Conservation (phyloP, 805 yeast species). For the Candida quercuum region DNA sequence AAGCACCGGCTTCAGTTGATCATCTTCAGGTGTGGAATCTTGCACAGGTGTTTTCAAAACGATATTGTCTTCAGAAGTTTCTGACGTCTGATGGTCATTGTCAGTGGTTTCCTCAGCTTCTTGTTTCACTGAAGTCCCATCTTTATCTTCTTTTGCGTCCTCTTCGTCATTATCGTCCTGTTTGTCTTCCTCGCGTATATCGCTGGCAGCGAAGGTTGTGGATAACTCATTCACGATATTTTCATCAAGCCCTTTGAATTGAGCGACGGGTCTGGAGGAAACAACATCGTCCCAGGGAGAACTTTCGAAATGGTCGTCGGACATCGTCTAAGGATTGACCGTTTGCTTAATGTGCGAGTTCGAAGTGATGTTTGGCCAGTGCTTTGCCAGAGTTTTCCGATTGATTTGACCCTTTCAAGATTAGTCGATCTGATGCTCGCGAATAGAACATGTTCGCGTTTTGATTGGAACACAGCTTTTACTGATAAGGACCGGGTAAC, state of each 20-base stretch:
- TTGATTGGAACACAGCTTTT: no score
- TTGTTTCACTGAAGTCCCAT: neutral
- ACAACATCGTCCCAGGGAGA: slow-evolving; percentile 59
- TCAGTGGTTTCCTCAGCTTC: slow-evolving; percentile 5
- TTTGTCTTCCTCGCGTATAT: slow-evolving; percentile 4
- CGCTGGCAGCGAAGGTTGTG: slow-evolving; percentile 12
- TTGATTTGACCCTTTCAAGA: no score
- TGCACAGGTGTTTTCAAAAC: no score
- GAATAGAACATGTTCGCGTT: no score
- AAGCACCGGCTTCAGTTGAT: slow-evolving; percentile 4
- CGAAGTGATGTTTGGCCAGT: no score
- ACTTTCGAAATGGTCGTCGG: slow-evolving; percentile 45
- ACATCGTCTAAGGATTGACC: slow-evolving; percentile 27
- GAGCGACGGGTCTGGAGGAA: slow-evolving; percentile 27
- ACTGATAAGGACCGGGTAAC: no score
- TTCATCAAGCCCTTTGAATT: neutral
- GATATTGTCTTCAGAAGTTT: neutral
- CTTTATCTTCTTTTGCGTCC: slow-evolving; percentile 3
- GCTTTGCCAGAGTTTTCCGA: no score
- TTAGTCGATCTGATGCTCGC: no score
- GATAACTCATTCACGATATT: slow-evolving; percentile 15
- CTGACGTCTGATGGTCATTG: slow-evolving; percentile 2
- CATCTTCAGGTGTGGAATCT: no score
- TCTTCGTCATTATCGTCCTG: slow-evolving; percentile 6
- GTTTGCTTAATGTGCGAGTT: no score